Base-by-base conservation (phyloP, 2,329 filamentous ascomycete species). In the Beauveria sp. region DNA sequence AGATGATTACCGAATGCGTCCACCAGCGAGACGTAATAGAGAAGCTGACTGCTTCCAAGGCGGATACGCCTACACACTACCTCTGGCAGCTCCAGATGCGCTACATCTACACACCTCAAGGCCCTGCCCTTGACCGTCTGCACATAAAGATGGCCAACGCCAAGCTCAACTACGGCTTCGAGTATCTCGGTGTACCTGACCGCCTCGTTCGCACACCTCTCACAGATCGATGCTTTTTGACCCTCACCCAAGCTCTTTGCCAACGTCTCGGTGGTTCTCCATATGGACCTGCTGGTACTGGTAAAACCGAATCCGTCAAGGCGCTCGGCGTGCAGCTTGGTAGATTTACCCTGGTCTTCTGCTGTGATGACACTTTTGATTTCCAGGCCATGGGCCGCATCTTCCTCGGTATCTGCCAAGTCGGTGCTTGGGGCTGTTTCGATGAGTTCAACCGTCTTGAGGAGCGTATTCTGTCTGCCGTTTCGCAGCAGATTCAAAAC, bases 371-470 rank as follows among this genome's bases (percentile, higher is more conserved):
- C 75, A 99, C 95, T 0, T 99, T 99, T 70, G 95, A 99, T 74
- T 99, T 98, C 81, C 95, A 99, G 71, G 95, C 95, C 56, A 99
- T 99, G 95, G 96, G 96, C 16, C 91, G 95, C 67, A 99, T 99
- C 69, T 99, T 99, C 83, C 82, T 99, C 42, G 95, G 95, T 82
- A 96, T 99, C 65, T 99, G 96, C 73, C 95, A 99, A 74, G 95
- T 99, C 53, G 95, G 95, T 73, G 95, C 95, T 5, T 99, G 95
- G 95, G 96, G 96, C 70, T 99, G 95, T 79, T 99, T 99, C 75
- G 95, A 99, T 71, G 95, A 99, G 79, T 99, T 99, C 81, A 99
- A 99, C 76, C 90, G 95, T 83, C 81, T 99, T 22, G 95, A 99
- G 71, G 95, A 99, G 78, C 87, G 95, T 66, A 99, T 99, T 63